These are phyloP conservation scores for Corymbia maculata DNA, from an alignment of 345 rosid species.

Conservation along the genomic window DNA sequence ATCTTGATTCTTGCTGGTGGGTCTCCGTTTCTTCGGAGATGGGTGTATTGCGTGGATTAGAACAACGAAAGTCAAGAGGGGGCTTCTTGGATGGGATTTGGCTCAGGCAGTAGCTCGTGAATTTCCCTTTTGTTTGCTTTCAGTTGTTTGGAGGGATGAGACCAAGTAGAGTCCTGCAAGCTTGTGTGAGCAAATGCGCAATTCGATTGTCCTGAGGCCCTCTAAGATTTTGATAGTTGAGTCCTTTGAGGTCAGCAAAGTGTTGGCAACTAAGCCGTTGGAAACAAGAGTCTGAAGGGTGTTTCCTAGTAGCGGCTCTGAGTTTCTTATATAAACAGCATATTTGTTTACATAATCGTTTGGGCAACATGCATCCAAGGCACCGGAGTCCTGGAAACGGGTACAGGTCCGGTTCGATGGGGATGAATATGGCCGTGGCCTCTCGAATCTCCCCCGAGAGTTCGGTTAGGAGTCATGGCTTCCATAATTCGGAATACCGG, in stretches of 20 bases:
- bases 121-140: not conserved
- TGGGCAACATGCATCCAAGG: constrained; percentile 64
- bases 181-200: not conserved
- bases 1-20: not conserved
- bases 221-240: not conserved
- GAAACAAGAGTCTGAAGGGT: not conserved
- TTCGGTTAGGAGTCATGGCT: constrained; percentile 69
- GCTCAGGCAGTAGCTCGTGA: not conserved
- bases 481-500: constrained; percentile 62
- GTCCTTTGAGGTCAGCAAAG: not conserved
- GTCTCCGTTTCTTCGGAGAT: not conserved
- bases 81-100: not conserved
- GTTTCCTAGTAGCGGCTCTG: not conserved
- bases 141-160: not conserved
- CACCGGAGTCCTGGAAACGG: constrained; percentile 91
- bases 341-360: not conserved
- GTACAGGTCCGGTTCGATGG: constrained; percentile 63
- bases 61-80: not conserved
- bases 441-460: constrained; percentile 11
- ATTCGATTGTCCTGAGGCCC: not conserved
- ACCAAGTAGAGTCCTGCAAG: not conserved
- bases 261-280: not conserved
- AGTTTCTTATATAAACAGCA: not conserved
- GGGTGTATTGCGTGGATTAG: not conserved
- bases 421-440: constrained; percentile 38